Evolutionary conservation across 805 yeast genomes (phyloP).

Genomic region (Candida boleticola): DNA sequence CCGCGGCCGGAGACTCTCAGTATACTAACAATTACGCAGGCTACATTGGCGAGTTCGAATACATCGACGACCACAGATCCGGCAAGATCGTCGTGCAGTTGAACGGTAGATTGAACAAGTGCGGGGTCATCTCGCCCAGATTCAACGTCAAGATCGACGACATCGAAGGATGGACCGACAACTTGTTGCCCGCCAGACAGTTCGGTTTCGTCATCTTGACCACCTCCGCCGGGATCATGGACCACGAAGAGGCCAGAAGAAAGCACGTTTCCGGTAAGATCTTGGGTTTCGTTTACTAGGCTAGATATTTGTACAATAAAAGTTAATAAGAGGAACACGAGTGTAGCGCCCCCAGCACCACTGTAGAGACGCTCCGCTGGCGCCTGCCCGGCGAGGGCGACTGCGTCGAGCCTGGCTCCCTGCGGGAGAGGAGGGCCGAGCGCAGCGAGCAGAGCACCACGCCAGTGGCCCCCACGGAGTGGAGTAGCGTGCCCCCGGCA

Average conservation of each 20-base stretch:
- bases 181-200: slow-evolving; percentile 94
- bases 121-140: slow-evolving; percentile 95
- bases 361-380: no score
- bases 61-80: slow-evolving; percentile 36
- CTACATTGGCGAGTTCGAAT: slow-evolving; percentile 36
- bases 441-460: no score
- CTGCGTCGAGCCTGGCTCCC: no score
- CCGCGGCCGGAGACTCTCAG: no score
- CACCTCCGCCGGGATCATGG: slow-evolving; percentile 96
- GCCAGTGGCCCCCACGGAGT: no score
- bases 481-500: no score
- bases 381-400: no score
- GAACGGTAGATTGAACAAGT: slow-evolving; percentile 55
- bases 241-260: slow-evolving; percentile 98
- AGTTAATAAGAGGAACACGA: neutral
- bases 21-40: slow-evolving; percentile 10
- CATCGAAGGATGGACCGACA: slow-evolving; percentile 92
- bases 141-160: slow-evolving; percentile 88
- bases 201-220: slow-evolving; percentile 92
- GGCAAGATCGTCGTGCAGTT: slow-evolving; percentile 37
- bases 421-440: no score
- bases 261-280: slow-evolving; percentile 96
- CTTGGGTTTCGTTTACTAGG: slow-evolving; percentile 88
- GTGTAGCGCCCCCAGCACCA: no score
- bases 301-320: slow-evolving; percentile 4